These are phyloP conservation scores for Stylosanthes scabra DNA, from an alignment of 331 rosid genomes.

Conservation along the genomic window DNA sequence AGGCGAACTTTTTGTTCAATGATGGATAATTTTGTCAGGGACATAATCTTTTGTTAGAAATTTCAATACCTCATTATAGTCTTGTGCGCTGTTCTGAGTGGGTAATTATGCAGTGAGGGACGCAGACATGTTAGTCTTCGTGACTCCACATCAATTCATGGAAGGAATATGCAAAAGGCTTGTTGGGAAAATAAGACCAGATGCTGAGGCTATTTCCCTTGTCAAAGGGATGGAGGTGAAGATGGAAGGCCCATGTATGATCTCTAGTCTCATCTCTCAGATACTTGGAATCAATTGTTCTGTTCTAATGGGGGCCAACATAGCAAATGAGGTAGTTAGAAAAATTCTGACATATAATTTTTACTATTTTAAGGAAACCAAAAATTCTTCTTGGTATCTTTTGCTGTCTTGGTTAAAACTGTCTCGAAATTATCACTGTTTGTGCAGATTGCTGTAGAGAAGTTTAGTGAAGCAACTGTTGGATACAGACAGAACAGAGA, in stretches of 20 bases:
- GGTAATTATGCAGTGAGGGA: conserved; percentile 71
- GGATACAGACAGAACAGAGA: conserved; percentile 75
- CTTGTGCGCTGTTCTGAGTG: conserved; percentile 36
- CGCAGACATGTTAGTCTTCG: conserved; percentile 95
- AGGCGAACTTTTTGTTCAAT: too few relatives aligned
- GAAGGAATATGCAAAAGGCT: conserved; percentile 93
- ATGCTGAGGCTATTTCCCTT: conserved; percentile 95
- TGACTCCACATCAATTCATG: conserved; percentile 98
- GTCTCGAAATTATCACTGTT: not conserved
- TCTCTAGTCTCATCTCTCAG: conserved; percentile 82
- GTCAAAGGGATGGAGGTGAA: conserved; percentile 99
- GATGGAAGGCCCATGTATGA: conserved; percentile 99
- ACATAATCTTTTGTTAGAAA: too few relatives aligned
- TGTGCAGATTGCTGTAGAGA: conserved; percentile 89
- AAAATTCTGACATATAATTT: not conserved
- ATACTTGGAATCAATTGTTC: conserved; percentile 80
- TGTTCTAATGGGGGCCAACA: conserved; percentile 97
- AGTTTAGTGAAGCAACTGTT: conserved; percentile 96
- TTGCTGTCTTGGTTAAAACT: conserved; percentile 27
- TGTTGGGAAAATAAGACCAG: conserved; percentile 69
- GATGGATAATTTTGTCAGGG: too few relatives aligned
- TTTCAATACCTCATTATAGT: too few relatives aligned
- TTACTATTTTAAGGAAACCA: not conserved
- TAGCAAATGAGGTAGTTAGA: conserved; percentile 84
- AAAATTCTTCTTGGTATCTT: conserved; percentile 4